Evolutionary conservation across 306 rosid species (phyloP), one percentile per base, ranked within the genome.

Genomic region (Pyrus communis): DNA sequence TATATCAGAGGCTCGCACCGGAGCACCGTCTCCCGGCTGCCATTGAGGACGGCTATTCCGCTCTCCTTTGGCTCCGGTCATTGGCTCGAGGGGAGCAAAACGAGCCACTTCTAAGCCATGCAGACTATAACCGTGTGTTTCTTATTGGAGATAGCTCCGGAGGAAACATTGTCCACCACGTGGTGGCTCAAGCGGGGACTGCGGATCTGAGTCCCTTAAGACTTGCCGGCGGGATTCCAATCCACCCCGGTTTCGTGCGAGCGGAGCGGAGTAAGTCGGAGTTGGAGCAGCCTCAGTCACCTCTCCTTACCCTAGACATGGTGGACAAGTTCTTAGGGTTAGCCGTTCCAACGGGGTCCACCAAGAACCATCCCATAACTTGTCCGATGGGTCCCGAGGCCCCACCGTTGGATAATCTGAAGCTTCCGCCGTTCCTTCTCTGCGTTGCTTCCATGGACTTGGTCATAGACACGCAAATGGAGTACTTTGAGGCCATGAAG

Each of bases 141-240:
- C 92, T 92, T 18, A 83, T 87, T 5, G 97, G 93, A 23, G 97
- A 90, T 21, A 92, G 96, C 67, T 80, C 93, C 0, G 91, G 97
- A 3, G 97, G 85, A 5, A 92, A 88, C 77, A 3, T 89, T 0
- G 96, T 87, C 35, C 97, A 92, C 9, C 73, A 84, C 3, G 84
- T 90, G 22, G 91, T 88, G 1, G 88, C 80, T 0, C 19, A 79
- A 17, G 90, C 85, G 1, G 82, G 89, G 4, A 72, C 49, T 5
- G 11, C 2, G 0, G 88, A 89, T 15, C 31, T 90, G 14, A 62
- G 18, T 5, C 97, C 96, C 1, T 4, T 88, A 38, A 78, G 80
- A 3, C 49, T 92, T 0, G 88, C 84, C 0, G 93, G 96, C 9
- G 91, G 78, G n/a, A 82, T 92, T 11, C 90, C 88, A 1, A 63